Conservation (phyloP, 164 flowering plant genomes). For the Echeveria elegans region DNA sequence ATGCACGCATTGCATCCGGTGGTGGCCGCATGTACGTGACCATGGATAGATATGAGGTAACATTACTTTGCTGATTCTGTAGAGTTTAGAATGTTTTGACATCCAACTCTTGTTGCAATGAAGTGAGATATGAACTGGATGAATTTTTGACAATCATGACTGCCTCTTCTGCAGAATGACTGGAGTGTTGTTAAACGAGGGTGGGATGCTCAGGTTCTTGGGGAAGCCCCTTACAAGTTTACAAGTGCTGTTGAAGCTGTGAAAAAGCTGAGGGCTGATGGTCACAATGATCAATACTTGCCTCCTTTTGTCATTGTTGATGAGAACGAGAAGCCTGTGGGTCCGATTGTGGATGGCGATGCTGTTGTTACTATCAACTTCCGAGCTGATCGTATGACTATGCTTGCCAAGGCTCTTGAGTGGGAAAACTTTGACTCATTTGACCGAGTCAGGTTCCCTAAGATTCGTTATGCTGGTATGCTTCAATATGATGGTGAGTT, state of each 20-base stretch:
- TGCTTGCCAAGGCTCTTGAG: not conserved
- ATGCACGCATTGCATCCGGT: constrained; percentile 95
- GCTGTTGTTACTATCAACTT: not conserved
- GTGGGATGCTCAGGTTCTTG: not conserved
- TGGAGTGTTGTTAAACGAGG: not conserved
- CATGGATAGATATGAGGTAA: not conserved
- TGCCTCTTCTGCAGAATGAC: not conserved
- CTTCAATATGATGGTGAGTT: not conserved
- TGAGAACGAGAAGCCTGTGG: not conserved
- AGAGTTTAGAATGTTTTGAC: not conserved
- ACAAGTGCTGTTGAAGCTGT: not conserved
- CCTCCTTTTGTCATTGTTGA: not conserved
- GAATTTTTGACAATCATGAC: not conserved
- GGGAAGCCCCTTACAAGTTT: not conserved
- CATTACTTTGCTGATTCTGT: not conserved
- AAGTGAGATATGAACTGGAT: not conserved
- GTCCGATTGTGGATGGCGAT: not conserved
- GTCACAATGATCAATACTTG: not conserved
- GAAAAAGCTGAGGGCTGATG: not conserved
- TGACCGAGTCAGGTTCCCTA: not conserved
- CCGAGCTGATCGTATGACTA: not conserved
- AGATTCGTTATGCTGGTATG: not conserved
- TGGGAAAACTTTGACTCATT: not conserved
- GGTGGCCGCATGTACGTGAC: constrained; percentile 22
- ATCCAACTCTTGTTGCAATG: not conserved